Percentiles rank a stretch among this genome's conserved stretches.
Evolutionary conservation across 164 flowering plant species (phyloP).

Genomic region (Nymphaea colorata): DNA sequence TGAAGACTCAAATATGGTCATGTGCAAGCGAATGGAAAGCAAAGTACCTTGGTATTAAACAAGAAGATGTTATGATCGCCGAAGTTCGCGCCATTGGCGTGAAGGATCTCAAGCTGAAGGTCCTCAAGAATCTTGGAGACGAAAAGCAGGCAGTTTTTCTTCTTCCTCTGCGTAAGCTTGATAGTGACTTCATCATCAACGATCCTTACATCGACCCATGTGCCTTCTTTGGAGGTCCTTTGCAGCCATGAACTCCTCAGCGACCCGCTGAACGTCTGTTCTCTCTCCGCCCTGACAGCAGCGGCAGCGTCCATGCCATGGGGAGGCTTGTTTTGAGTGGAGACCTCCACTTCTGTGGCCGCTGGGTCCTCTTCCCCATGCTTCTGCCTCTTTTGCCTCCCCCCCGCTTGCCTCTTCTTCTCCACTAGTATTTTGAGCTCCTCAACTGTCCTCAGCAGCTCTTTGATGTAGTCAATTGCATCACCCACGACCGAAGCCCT

Average conservation of each 20-base stretch:
- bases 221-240: conserved; percentile 66
- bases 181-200: conserved; percentile 82
- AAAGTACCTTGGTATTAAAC: conserved; percentile 85
- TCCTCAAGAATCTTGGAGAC: conserved; percentile 84
- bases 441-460: conserved; percentile 56
- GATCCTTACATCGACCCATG: conserved; percentile 86
- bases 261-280: conserved; percentile 37
- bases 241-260: conserved; percentile 82
- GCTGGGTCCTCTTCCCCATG: conserved; percentile 3
- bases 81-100: conserved; percentile 84
- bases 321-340: conserved; percentile 12
- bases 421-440: conserved; percentile 72
- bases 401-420: conserved; percentile 52
- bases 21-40: neutral
- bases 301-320: neutral
- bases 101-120: conserved; percentile 79
- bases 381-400: conserved; percentile 48
- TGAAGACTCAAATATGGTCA: no score
- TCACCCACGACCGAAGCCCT: conserved; percentile 84
- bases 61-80: conserved; percentile 78
- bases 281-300: conserved; percentile 23
- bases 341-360: conserved; percentile 22
- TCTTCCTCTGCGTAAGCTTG: conserved; percentile 77
- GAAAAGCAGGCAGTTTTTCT: conserved; percentile 45
- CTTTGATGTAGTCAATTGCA: conserved; percentile 81